Conservation (phyloP, 2,329 filamentous ascomycete genomes). For the Tolypocladium guangdongense region DNA sequence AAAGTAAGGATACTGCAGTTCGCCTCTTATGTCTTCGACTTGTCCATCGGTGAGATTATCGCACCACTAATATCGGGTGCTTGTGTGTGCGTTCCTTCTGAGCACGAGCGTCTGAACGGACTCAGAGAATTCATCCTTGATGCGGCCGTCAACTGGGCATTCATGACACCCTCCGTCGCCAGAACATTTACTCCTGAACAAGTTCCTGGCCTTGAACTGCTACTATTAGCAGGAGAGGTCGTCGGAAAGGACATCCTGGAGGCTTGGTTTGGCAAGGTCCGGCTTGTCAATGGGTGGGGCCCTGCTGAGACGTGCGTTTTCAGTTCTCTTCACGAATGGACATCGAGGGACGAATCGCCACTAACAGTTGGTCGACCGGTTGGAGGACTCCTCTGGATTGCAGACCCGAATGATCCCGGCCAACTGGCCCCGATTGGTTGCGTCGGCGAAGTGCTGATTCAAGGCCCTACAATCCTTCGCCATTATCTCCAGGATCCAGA, state of each 20-base stretch:
- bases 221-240: conserved; percentile 4
- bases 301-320: conserved; percentile 4
- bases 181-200: conserved; percentile 1
- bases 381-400: conserved; percentile 2
- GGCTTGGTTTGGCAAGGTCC: conserved; percentile 3
- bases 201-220: conserved; percentile 1
- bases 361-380: conserved; percentile 2
- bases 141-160: conserved; percentile 1
- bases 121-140: conserved; percentile 4
- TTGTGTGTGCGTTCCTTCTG: conserved; percentile 8
- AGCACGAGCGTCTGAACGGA: conserved; percentile 3
- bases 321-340: conserved; percentile 1
- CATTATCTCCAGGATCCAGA: conserved; percentile 2
- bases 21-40: conserved; percentile 9
- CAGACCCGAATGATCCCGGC: not conserved
- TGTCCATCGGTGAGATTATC: conserved; percentile 7
- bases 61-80: conserved; percentile 5
- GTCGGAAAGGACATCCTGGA: conserved; percentile 2
- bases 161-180: conserved; percentile 3
- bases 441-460: conserved; percentile 5
- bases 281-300: conserved; percentile 6
- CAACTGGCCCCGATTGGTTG: conserved; percentile 1
- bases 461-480: conserved; percentile 4
- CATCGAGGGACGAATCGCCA: not conserved
- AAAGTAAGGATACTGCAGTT: conserved; percentile 8